Evolutionary conservation across 2,329 filamentous ascomycete species (phyloP).

Genomic region (Cephalotrichum gorgonifer): DNA sequence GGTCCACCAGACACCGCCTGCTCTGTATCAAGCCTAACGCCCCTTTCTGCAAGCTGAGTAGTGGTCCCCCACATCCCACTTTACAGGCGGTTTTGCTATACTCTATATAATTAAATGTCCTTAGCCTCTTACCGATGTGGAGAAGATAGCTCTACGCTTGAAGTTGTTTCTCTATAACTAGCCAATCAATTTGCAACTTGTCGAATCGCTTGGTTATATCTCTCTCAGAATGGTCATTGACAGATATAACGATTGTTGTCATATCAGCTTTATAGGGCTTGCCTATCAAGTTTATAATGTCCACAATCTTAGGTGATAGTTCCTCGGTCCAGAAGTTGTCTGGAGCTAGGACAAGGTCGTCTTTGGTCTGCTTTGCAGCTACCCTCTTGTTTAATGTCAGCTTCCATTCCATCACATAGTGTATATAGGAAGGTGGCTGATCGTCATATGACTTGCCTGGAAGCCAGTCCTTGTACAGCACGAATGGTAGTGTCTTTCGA

Average conservation of each 20-base stretch:
- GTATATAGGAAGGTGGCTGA: not conserved
- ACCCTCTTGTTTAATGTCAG: not conserved
- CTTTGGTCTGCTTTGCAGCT: not conserved
- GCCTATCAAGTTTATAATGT: conserved; percentile 8
- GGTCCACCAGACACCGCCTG: not conserved
- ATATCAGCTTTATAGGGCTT: conserved; percentile 8
- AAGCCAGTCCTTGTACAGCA: not conserved
- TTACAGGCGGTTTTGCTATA: not conserved
- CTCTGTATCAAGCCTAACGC: not conserved
- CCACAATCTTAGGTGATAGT: conserved; percentile 7
- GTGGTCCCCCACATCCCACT: not conserved
- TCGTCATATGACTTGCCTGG: not conserved
- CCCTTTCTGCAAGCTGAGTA: not conserved
- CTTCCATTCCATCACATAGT: not conserved
- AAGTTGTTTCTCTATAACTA: conserved; percentile 7
- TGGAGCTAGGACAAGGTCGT: conserved; percentile 13
- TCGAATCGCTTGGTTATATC: conserved; percentile 11
- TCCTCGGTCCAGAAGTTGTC: conserved; percentile 12
- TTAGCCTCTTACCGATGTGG: not conserved
- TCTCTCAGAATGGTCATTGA: conserved; percentile 9
- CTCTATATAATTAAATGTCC: not conserved
- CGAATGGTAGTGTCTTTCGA: not conserved
- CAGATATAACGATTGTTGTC: conserved; percentile 10
- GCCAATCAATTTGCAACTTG: conserved; percentile 11
- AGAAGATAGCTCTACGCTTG: not conserved